Evolutionary conservation across 495 filamentous ascomycete species (phyloP), one percentile per base, ranked within the genome.

Genomic region (Daldinia grandis): DNA sequence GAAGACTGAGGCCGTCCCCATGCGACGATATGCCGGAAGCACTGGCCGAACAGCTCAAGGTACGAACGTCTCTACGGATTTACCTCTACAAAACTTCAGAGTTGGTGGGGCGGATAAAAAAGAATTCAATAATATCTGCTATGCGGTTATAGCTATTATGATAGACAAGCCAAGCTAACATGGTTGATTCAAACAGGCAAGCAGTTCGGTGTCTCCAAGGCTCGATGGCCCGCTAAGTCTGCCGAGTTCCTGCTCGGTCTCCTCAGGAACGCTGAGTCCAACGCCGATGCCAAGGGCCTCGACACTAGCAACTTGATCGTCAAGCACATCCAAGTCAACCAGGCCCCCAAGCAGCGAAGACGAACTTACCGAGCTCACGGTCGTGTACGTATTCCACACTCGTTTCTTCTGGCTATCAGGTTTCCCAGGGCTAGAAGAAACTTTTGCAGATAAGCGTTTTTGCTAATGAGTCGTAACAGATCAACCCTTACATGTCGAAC

Each of bases 281-380:
- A 99, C 84, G 95, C 95, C 79, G 96, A 98, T 76, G 92, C 92
- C 83, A 98, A 98, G 89, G 95, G 96, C 81, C 93, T 99, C 75
- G 95, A 99, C 84, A 98, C 93, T 76, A 88, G 89, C 85, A 96
- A 94, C 86, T 88, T 99, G 71, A 85, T 97, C 78, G 92, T 99
- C 82, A 96, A 97, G 91, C 95, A 97, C 88, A 98, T 99, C 85
- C 95, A 98, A 85, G 96, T 98, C 86, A 98, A 98, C 90, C 95
- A 99, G 87, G 95, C 95, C 68, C 95, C 95, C 77, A 98, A 98
- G 89, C 93, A 97, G 85, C 88, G 95, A 79, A 89, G 95, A 83
- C 90, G 95, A 78, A 99, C 95, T 77, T 99, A 98, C 90, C 93
- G 95, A 88, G 96, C 96, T 68, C 95, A 99, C 87, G 95, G 95